These are phyloP conservation scores for Puccinia polysora DNA, from an alignment of 1,284 basidiomycete genomes.

Conservation along the genomic window DNA sequence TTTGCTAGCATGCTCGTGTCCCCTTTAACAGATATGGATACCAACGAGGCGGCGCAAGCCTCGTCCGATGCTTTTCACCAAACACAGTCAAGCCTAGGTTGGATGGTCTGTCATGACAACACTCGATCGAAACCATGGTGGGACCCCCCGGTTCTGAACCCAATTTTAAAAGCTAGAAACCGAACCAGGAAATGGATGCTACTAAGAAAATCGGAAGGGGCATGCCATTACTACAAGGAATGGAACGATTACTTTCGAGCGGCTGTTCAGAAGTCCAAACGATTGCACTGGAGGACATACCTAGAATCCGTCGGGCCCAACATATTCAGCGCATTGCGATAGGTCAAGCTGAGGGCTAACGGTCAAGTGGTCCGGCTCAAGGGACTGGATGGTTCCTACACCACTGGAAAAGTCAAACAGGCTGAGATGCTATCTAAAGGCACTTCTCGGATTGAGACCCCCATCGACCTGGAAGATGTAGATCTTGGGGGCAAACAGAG, in stretches of 20 bases:
- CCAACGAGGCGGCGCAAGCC: too few relatives aligned
- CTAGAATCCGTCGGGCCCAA: not conserved
- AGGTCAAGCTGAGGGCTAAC: not conserved
- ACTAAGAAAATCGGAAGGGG: not conserved
- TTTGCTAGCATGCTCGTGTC: too few relatives aligned
- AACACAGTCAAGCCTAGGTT: too few relatives aligned
- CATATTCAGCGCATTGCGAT: not conserved
- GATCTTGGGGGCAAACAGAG: too few relatives aligned
- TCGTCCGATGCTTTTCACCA: too few relatives aligned
- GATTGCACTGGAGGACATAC: not conserved
- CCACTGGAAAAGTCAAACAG: not conserved
- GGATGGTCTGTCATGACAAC: too few relatives aligned
- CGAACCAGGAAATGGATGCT: not conserved
- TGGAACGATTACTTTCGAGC: not conserved
- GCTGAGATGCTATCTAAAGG: too few relatives aligned
- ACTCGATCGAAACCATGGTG: slow-evolving; percentile 8
- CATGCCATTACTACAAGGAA: not conserved
- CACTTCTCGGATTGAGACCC: too few relatives aligned
- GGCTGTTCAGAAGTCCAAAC: not conserved
- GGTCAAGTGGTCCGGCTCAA: not conserved
- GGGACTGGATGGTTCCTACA: not conserved
- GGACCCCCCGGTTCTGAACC: not conserved
- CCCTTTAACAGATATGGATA: too few relatives aligned
- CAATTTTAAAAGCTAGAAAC: not conserved
- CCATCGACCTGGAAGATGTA: too few relatives aligned